Percentiles rank a stretch among this genome's conserved stretches.
These are phyloP conservation scores for Tubosaeta sp. DNA, from an alignment of 768 basidiomycete genomes.

Conservation along the genomic window DNA sequence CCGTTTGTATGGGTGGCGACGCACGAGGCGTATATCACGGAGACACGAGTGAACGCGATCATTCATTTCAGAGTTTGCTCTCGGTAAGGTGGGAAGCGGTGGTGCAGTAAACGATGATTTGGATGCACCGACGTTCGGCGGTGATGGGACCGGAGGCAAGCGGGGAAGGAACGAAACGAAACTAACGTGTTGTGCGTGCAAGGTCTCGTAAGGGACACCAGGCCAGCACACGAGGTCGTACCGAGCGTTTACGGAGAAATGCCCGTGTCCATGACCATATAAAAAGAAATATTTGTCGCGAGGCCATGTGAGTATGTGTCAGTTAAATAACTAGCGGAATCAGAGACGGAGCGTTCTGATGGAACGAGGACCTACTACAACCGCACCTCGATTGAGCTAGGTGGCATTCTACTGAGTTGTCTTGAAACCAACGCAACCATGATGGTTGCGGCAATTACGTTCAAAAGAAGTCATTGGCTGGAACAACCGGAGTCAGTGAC, in stretches of 20 bases:
- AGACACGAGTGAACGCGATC: background rate
- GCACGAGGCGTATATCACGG: background rate
- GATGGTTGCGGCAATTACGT: background rate
- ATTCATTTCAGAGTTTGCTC: background rate
- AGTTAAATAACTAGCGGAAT: background rate
- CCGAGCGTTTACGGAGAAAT: background rate
- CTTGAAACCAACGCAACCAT: slow-evolving; percentile 1
- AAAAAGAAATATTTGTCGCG: background rate
- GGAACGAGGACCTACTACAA: background rate
- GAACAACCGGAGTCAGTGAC: background rate
- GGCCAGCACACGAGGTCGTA: too few species aligned
- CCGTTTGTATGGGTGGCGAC: background rate
- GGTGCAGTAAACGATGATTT: background rate
- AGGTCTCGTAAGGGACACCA: background rate
- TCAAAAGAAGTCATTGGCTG: background rate
- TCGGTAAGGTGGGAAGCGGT: background rate
- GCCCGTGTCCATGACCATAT: background rate
- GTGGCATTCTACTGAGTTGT: background rate
- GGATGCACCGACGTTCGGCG: background rate
- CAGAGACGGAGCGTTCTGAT: background rate
- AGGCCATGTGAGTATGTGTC: background rate
- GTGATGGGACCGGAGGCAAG: background rate
- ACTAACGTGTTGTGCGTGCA: background rate
- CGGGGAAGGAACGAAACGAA: background rate
- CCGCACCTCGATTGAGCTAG: background rate